Evolutionary conservation across 2,329 filamentous ascomycete species (phyloP).

Genomic region (Calonectria multiphialidica): DNA sequence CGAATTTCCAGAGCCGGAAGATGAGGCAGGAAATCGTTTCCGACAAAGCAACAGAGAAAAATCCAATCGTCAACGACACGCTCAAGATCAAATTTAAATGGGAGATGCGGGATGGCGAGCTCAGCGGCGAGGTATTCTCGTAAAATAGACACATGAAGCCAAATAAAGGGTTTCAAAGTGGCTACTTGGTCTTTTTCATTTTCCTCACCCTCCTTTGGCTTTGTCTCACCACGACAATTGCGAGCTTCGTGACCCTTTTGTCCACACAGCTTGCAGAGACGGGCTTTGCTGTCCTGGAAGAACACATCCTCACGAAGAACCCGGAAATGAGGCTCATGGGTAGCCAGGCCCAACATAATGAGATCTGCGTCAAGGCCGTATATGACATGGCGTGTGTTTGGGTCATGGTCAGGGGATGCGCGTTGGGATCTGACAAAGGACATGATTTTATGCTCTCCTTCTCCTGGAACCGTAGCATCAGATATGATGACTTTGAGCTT

Average conservation of each 20-base stretch:
- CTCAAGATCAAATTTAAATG: constrained; percentile 93
- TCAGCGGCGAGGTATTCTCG: constrained; percentile 95
- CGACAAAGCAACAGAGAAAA: constrained; percentile 99
- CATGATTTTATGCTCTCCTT: constrained; percentile 99
- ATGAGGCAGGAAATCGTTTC: constrained; percentile 98
- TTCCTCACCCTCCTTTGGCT: constrained; percentile 82
- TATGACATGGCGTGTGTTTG: constrained; percentile 97
- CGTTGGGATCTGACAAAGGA: constrained; percentile 95
- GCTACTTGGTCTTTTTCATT: constrained; percentile 82
- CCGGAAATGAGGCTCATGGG: constrained; percentile 96
- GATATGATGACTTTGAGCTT: constrained; percentile 98
- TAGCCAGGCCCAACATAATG: constrained; percentile 97
- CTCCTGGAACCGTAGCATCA: constrained; percentile 95
- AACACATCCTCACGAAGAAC: constrained; percentile 98
- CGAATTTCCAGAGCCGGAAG: constrained; percentile 97
- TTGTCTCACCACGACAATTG: constrained; percentile 84
- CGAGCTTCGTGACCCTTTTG: constrained; percentile 92
- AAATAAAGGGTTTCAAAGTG: constrained; percentile 92
- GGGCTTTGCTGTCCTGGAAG: constrained; percentile 85
- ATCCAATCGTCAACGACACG: constrained; percentile 98
- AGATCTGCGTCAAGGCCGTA: constrained; percentile 98
- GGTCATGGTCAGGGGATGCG: constrained; percentile 89
- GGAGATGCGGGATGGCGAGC: constrained; percentile 83
- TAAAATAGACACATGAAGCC: constrained; percentile 93
- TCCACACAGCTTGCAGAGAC: constrained; percentile 88